Base-by-base conservation (phyloP, 305 asterid species). In the Solanum hybrid region DNA sequence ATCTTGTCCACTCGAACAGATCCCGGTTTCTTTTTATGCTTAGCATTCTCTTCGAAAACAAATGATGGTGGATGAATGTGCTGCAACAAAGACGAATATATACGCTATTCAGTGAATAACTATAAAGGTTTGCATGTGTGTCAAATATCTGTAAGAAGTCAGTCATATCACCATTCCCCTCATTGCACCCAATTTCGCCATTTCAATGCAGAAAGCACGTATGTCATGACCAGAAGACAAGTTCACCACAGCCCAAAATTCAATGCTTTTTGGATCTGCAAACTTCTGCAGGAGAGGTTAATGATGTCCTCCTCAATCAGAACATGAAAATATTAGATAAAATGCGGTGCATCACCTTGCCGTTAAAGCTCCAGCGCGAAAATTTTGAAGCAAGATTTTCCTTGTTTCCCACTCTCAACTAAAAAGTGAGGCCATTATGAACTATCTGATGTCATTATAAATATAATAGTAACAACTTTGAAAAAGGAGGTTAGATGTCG, bases 181-280 rank as follows among this genome's bases (percentile, higher is more conserved):
- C 90, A 51, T 34, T 86, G 90, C 91, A 28, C 96, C 95, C 90
- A 92, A 93, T 94, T 93, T 95, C 8, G 87, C 87, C 91, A 96
- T 89, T 24, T 94, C 97, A 42, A 90, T 90, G 87, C 93, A 87
- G 88, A 94, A 92, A 90, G 46, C 73, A 18, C 87, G 91, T 11
- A 91, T 90, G 73, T 96, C 96, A 89, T 92, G 94, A 24, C 97
- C 95, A 57, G 94, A 90, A 7, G 97, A 94, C 87, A 96, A 96
- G 94, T 94, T 96, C 22, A 94, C 98, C 81, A 94, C 95, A 87
- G 96, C 98, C 98, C 98, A 95, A 2, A 88, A 80, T 82, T 94
- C 95, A 28, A 96, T 91, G 91, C 90, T 90, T 78, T 93, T 90
- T 31, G 98, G 96, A 51, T 93, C 90, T 26, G 82, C 94, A 89